Percentiles rank a stretch among this genome's conserved stretches.
Evolutionary conservation across 306 rosid species (phyloP).

Genomic region (Ochetophila trinervis): DNA sequence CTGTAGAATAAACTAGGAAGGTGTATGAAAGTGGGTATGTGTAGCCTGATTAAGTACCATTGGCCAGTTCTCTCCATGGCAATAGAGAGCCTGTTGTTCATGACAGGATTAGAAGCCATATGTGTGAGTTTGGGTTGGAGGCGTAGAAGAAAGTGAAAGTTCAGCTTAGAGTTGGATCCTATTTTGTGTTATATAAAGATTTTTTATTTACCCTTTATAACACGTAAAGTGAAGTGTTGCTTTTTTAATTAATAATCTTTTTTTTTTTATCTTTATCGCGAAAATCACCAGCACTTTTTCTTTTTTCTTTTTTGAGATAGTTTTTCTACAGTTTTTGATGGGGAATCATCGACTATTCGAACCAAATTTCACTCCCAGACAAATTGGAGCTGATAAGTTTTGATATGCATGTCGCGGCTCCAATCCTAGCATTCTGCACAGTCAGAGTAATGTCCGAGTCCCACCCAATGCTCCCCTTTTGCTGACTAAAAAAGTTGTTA

Average conservation of each 20-base stretch:
- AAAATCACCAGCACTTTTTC: too few relatives aligned
- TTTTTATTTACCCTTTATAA: background rate
- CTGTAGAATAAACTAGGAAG: background rate
- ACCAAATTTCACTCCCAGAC: slow-evolving; percentile 14
- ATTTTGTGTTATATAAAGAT: slow-evolving; percentile 9
- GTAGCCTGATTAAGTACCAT: slow-evolving; percentile 47
- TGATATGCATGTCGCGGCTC: background rate
- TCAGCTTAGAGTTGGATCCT: background rate
- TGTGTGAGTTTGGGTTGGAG: slow-evolving; percentile 1
- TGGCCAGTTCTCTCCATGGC: slow-evolving; percentile 97
- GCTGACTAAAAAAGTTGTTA: background rate
- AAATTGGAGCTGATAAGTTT: slow-evolving; percentile 4
- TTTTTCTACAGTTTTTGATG: background rate
- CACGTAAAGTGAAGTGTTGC: background rate
- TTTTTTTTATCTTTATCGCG: background rate
- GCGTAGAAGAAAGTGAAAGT: background rate
- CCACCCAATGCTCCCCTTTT: too few relatives aligned
- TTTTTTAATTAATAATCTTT: background rate
- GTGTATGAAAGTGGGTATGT: background rate
- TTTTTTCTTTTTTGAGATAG: slow-evolving; percentile 11
- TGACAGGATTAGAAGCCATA: slow-evolving; percentile 39
- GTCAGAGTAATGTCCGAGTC: too few relatives aligned
- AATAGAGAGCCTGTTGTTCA: slow-evolving; percentile 43
- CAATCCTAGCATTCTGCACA: background rate
- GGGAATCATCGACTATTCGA: slow-evolving; percentile 1